Evolutionary conservation across 2,329 filamentous ascomycete species (phyloP), one percentile per base, ranked within the genome.

Genomic region (Nigrospora osmanthi): DNA sequence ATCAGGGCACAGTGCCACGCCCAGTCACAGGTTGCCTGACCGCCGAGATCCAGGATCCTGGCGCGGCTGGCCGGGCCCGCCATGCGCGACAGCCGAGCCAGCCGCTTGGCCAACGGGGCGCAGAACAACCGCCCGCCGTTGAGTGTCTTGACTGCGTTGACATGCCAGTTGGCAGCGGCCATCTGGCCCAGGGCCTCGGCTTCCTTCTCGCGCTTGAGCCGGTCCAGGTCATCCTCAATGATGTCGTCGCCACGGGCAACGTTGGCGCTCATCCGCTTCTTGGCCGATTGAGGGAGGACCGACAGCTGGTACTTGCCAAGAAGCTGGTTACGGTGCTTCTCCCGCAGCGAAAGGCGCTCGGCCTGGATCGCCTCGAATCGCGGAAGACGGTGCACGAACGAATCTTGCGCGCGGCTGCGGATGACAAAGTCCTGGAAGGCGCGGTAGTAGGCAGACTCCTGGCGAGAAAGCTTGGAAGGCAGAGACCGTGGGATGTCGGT

Each of bases 1-100:
- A 91, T 85, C 40, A 87, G 75, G 1, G 93, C 89, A 47, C 89
- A 86, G 60, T 93, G 83, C 93, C 93, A 98, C 17, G 87, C 91
- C 93, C 93, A 98, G 64, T 95, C 89, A 60, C 89, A 91, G 13
- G 86, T 81, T 0, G 85, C 76, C 59, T 91, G 83, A 38, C 90
- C 90, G 40, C 87, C 89, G 32, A 96, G 81, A 60, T 97, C 91
- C 23, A 97, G 77, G 46, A 96, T 84, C 32, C 85, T 74, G 4
- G 81, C 69, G 19, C 81, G 75, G 47, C 78, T 69, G 47, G 70
- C 69, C 42, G 65, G 59, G 15, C 65, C 62, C 34, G 73, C 72
- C 59, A 74, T 69, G 49, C 68, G 69, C 19, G 75, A 79, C 28
- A 77, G 65, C 38, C 76, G 70, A 6, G 74, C 72, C 35, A 84